Conservation (phyloP, 1,139 yeast species). For the Geotrichum fermentans region DNA sequence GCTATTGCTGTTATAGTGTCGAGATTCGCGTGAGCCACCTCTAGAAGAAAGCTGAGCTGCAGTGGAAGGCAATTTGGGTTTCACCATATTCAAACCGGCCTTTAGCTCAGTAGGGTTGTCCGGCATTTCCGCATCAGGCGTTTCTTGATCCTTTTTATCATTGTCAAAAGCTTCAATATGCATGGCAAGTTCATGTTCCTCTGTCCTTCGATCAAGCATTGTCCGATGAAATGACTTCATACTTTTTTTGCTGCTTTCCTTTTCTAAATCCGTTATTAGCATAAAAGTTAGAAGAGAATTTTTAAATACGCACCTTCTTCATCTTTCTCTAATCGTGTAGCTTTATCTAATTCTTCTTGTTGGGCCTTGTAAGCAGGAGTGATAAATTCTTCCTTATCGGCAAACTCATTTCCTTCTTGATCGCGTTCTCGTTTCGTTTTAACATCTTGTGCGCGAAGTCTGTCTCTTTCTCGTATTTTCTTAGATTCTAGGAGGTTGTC, state of each 20-base stretch:
- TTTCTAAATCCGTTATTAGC: not conserved
- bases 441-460: conserved; percentile 34
- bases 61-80: conserved; percentile 39
- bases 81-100: conserved; percentile 39
- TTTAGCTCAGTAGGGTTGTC: conserved; percentile 18
- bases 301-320: conserved; percentile 23
- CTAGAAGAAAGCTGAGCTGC: conserved; percentile 44
- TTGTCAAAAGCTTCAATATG: too few species aligned
- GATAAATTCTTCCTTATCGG: conserved; percentile 44
- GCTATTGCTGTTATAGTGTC: too few species aligned
- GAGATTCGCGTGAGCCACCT: not conserved
- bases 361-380: conserved; percentile 42
- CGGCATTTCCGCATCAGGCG: too few species aligned
- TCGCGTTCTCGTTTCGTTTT: conserved; percentile 31
- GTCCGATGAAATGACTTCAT: conserved; percentile 28
- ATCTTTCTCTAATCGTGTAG: conserved; percentile 29
- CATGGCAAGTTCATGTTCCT: conserved; percentile 26
- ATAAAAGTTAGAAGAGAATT: not conserved
- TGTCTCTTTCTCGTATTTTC: conserved; percentile 41
- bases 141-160: too few species aligned
- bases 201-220: conserved; percentile 28
- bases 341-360: conserved; percentile 34
- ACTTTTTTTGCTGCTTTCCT: not conserved
- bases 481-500: conserved; percentile 40
- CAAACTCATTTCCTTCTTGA: conserved; percentile 38